Percentiles rank a stretch among this genome's conserved stretches.
phyloP scores from a whole-genome alignment of 2,329 filamentous ascomycete species.

The Trichoderma endophyticum region DNA sequence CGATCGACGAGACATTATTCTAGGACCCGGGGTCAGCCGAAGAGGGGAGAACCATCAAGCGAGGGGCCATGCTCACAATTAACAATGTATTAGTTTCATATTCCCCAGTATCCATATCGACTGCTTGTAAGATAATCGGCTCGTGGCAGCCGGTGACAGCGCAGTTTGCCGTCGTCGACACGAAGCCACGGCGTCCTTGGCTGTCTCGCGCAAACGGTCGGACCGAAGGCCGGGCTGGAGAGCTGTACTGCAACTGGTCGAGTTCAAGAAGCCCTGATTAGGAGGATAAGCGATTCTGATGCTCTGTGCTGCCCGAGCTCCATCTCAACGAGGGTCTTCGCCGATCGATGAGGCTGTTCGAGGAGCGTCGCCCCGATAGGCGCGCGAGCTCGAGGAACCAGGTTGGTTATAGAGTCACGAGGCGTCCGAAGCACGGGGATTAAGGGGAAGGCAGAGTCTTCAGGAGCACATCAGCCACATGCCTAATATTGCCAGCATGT shows the following conservation, averaged over 20 bases:
- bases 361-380: conserved; percentile 15
- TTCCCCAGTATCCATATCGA: conserved; percentile 62
- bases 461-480: conserved; percentile 7
- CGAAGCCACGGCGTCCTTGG: conserved; percentile 19
- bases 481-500: conserved; percentile 1
- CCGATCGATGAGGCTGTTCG: conserved; percentile 6
- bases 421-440: background rate
- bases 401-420: background rate
- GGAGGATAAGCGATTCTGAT: conserved; percentile 1
- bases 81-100: conserved; percentile 61
- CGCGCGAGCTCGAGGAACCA: conserved; percentile 13
- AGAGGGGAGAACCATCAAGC: background rate
- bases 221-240: background rate
- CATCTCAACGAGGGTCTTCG: conserved; percentile 18
- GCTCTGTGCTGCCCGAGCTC: conserved; percentile 18
- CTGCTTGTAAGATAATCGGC: conserved; percentile 32
- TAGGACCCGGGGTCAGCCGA: conserved; percentile 29
- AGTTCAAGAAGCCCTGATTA: background rate
- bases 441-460: background rate
- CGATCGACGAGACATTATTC: conserved; percentile 56
- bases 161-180: conserved; percentile 22
- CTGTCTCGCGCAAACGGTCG: conserved; percentile 17
- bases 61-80: conserved; percentile 44
- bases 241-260: background rate
- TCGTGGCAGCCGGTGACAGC: conserved; percentile 27